Evolutionary conservation across 2,329 filamentous ascomycete species (phyloP).

Genomic region (Neopestalotiopsis sp.): DNA sequence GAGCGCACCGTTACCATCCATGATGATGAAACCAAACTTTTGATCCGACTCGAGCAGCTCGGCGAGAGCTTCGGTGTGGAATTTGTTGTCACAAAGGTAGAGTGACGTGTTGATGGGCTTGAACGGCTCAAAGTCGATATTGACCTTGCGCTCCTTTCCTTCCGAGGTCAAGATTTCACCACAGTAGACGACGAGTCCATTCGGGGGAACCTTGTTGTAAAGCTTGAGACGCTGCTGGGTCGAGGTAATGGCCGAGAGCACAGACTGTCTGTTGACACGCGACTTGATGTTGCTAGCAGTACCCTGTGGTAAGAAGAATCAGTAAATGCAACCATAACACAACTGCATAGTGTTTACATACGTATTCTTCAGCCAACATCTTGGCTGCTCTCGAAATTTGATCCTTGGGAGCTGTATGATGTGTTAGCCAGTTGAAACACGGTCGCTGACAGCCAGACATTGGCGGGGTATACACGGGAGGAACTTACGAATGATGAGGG

Average conservation of each 20-base stretch:
- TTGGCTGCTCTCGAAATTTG: conserved; percentile 95
- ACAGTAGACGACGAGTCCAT: conserved; percentile 97
- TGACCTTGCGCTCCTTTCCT: conserved; percentile 99
- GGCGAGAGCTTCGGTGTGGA: conserved; percentile 95
- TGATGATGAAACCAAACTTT: conserved; percentile 99
- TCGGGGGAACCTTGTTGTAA: conserved; percentile 98
- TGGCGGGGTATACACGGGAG: conserved; percentile 29
- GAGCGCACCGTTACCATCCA: conserved; percentile 98
- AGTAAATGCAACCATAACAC: conserved; percentile 21
- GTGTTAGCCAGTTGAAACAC: conserved; percentile 16
- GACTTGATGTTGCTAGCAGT: conserved; percentile 99
- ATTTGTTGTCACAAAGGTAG: conserved; percentile 99
- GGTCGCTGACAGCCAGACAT: neutral
- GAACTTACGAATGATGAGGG: conserved; percentile 89
- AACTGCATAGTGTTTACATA: conserved; percentile 51
- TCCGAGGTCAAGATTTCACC: conserved; percentile 99
- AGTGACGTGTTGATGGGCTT: conserved; percentile 99
- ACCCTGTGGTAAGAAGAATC: conserved; percentile 60
- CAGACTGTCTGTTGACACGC: conserved; percentile 96
- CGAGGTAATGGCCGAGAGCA: conserved; percentile 96
- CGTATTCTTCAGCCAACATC: conserved; percentile 99
- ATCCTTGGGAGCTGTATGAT: conserved; percentile 83
- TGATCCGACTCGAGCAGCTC: conserved; percentile 98
- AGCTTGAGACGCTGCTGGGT: conserved; percentile 99
- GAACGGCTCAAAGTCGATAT: conserved; percentile 99